Base-by-base conservation (phyloP, 176 grass and related monocot species). In the Avena insularis region DNA sequence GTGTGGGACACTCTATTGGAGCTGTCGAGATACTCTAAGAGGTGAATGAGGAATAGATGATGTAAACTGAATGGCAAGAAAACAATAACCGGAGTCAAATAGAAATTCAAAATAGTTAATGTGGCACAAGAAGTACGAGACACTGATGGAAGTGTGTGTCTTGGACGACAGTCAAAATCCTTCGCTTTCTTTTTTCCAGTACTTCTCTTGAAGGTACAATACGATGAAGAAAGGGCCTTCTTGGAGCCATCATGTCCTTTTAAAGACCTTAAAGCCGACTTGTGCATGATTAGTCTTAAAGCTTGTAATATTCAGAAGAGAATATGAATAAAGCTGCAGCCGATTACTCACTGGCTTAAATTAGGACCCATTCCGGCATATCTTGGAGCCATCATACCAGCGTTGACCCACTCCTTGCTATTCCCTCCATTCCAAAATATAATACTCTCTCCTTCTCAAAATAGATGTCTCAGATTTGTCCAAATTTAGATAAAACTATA, bases 311-410 rank as follows among this genome's bases (percentile, higher is more conserved):
- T 58, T 67, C 17, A 9, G 43, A 71, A 36, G 54, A 60, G 64
- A 90, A 83, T 63, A 61, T 20, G 72, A 64, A 90, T 61, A 83
- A 78, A 86, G 71, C 25, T 27, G 67, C 78, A 36, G 23, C 35
- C 13, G 57, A 74, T 80, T 14, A 57, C 60, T 17, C 49, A 9
- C 36, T 4, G 58, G 50, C 31, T 77, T 80, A 53, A n/a, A 16
- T 64, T 29, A 73, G 45, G 77, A 75, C 71, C 60, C 58, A 29
- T 31, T 71, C 40, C 76, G 40, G 73, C 45, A 53, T 31, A 53
- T 31, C 49, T 16, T 55, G 43, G 82, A 36, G 47, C 46, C 8
- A 47, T 48, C 53, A 75, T 23, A 23, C 23, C 23, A 23, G 23
- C 23, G 23, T 74, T 75, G 71, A 82, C 48, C 79, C 0, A 1